Base-by-base conservation (phyloP, 306 rosid species). In the Gillenia trifoliata region DNA sequence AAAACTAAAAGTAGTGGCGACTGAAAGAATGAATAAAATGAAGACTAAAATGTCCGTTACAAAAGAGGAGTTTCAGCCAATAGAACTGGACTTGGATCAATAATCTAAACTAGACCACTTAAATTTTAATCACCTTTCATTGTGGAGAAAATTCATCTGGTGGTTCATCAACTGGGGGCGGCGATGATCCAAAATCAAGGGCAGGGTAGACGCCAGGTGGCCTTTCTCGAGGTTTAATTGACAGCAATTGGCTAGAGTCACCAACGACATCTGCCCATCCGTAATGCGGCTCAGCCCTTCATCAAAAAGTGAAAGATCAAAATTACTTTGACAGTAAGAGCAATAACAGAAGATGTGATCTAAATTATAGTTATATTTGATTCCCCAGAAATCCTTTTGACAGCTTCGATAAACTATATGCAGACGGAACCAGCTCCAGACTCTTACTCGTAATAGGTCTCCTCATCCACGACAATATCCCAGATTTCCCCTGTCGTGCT, bases 191-290 rank as follows among this genome's bases (percentile, higher is more conserved):
- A 13, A 94, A 92, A 68, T 90, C 96, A n/a, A 88, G 56, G 75
- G 77, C 83, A 57, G 95, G 96, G 63, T 81, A 93, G 33, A 89
- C 85, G 43, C 96, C 97, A 22, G 93, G 95, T 40, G 98, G 97
- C 85, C 89, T 87, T 85, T 86, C 93, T 22, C 68, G 89, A 70
- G 93, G 89, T 72, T 87, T 49, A n/a, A 94, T 94, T 19, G 97
- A 94, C 73, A 94, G 90, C 68, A 94, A 83, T 68, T 87, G 98
- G 80, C 83, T 88, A 20, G 98, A 94, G 81, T 94, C 90, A 4
- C 97, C 97, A 68, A 94, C 96, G 1, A 90, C 96, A 76, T 94
- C 98, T 9, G 96, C 96, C 98, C 97, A 94, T 79, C 98, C 97
- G 71, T 91, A 90, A 77, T 94, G 97, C 72, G 98, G 98, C 69